These are phyloP conservation scores for Epichloe elymi DNA, from an alignment of 2,329 filamentous ascomycete genomes.

Conservation along the genomic window DNA sequence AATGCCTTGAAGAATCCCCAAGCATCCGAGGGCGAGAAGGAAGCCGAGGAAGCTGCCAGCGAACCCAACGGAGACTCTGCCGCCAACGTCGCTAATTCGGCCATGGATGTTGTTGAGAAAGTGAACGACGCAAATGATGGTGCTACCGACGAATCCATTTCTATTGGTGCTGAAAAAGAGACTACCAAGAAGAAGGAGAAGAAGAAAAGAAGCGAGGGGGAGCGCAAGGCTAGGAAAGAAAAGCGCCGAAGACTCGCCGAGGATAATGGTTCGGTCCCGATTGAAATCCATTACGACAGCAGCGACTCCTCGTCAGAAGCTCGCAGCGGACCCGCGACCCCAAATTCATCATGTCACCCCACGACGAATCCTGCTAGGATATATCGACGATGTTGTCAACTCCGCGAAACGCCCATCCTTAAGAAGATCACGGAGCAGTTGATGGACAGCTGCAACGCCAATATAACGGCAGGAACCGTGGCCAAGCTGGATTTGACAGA, in stretches of 20 bases:
- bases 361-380: conserved; percentile 88
- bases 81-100: neutral
- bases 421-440: conserved; percentile 89
- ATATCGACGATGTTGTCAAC: conserved; percentile 85
- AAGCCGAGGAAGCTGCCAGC: conserved; percentile 18
- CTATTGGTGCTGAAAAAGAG: conserved; percentile 24
- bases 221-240: conserved; percentile 83
- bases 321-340: conserved; percentile 8
- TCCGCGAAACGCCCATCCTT: conserved; percentile 82
- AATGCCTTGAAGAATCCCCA: conserved; percentile 58
- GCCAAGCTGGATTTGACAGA: conserved; percentile 72
- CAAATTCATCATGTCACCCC: conserved; percentile 34
- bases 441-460: conserved; percentile 51
- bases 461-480: conserved; percentile 59
- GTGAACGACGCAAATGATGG: conserved; percentile 15
- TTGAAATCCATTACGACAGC: conserved; percentile 66
- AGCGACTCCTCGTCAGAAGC: conserved; percentile 41
- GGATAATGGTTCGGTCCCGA: conserved; percentile 73
- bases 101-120: conserved; percentile 1
- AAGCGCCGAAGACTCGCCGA: conserved; percentile 75
- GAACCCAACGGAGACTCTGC: neutral
- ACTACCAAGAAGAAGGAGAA: conserved; percentile 74
- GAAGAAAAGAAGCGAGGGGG: conserved; percentile 83
- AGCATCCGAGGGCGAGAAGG: conserved; percentile 36
- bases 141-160: conserved; percentile 8